Percentiles rank a stretch among this genome's conserved stretches.
These are phyloP conservation scores for Haberlea rhodopensis DNA, from an alignment of 257 asterid genomes.

Conservation along the genomic window DNA sequence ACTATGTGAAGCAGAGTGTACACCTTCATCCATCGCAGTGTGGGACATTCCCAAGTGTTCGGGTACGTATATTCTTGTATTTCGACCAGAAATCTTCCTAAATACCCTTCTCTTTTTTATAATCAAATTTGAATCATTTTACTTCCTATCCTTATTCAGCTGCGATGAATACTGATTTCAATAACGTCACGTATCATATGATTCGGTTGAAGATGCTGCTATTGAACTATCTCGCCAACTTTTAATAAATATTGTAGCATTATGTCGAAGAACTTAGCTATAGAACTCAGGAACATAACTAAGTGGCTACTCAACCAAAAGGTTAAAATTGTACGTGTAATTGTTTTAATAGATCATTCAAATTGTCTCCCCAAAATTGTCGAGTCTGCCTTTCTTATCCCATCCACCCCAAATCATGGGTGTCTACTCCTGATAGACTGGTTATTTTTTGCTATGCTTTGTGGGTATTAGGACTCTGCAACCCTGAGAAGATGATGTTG, in stretches of 20 bases:
- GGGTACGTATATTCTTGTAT: constrained; percentile 43
- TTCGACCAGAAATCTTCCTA: background rate
- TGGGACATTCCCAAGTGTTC: constrained; percentile 99
- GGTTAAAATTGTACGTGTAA: too few species aligned
- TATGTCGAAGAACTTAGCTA: background rate
- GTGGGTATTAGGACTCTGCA: constrained; percentile 64
- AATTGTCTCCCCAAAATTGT: background rate
- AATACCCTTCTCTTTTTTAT: background rate
- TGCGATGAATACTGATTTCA: background rate
- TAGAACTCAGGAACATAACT: background rate
- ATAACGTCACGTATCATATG: background rate
- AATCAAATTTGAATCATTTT: background rate
- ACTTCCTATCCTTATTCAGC: constrained; percentile 8
- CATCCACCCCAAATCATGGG: background rate
- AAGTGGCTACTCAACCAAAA: background rate
- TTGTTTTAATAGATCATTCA: background rate
- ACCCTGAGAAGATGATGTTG: constrained; percentile 88
- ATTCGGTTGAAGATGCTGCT: background rate
- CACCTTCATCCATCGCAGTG: constrained; percentile 76
- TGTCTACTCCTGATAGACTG: background rate
- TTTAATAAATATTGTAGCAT: background rate
- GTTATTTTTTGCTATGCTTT: constrained; percentile 10
- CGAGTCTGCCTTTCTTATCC: background rate
- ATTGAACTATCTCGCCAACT: background rate
- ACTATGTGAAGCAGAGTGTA: constrained; percentile 70